These are phyloP conservation scores for Strombidium stylifer DNA, from an alignment of 73 alveolate genomes.

Conservation along the genomic window DNA sequence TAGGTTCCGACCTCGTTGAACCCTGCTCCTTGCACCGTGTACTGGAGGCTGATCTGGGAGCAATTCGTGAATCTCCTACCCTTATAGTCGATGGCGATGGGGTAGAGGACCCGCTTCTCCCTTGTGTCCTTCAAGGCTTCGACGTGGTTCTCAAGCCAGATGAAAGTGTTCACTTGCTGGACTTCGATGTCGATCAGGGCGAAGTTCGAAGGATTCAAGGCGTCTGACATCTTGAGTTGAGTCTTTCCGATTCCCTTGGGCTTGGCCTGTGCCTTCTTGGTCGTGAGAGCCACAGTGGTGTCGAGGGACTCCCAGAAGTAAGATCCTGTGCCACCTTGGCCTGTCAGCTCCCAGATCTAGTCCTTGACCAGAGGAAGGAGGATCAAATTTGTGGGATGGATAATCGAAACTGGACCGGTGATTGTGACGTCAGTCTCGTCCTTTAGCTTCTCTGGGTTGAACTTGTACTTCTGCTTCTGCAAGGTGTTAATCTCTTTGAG, in stretches of 20 bases:
- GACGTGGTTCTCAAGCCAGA: slow-evolving; percentile 63
- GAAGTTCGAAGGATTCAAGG: slow-evolving; percentile 37
- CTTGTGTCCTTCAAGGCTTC: slow-evolving; percentile 17
- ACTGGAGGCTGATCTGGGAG: not conserved
- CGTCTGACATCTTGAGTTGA: slow-evolving; percentile 34
- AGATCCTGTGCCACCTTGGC: slow-evolving; percentile 62
- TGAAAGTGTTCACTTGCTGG: slow-evolving; percentile 20
- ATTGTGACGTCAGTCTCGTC: slow-evolving; percentile 47
- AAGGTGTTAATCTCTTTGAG: slow-evolving; percentile 15
- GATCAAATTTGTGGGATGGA: slow-evolving; percentile 56
- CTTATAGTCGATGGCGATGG: slow-evolving; percentile 38
- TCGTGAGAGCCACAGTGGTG: slow-evolving; percentile 25
- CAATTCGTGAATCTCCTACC: slow-evolving; percentile 65
- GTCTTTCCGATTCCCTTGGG: slow-evolving; percentile 59
- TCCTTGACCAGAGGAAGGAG: slow-evolving; percentile 60
- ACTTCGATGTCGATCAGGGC: slow-evolving; percentile 49
- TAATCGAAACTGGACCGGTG: slow-evolving; percentile 41
- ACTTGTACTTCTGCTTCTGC: not conserved
- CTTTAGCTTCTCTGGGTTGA: slow-evolving; percentile 5
- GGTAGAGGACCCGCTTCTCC: no score
- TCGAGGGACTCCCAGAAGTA: slow-evolving; percentile 48
- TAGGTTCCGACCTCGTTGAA: no score
- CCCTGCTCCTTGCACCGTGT: slow-evolving; percentile 24
- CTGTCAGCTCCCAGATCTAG: slow-evolving; percentile 50
- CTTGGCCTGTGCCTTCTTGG: slow-evolving; percentile 39